These are phyloP conservation scores for Diaporthe capsici DNA, from an alignment of 2,329 filamentous ascomycete species.

Conservation along the genomic window DNA sequence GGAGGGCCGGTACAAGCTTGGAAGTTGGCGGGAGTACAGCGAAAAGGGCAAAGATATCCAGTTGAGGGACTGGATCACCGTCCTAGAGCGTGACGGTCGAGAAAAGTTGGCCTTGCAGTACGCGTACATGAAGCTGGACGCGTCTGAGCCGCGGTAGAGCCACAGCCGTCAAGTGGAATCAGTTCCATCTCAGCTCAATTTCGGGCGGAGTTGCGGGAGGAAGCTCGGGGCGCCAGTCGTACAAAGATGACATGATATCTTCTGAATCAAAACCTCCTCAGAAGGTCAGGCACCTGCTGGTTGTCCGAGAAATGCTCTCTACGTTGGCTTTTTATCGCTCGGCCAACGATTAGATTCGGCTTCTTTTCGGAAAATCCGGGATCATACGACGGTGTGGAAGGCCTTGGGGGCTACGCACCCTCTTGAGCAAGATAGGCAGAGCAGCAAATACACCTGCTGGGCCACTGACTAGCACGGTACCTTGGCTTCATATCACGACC, in stretches of 20 bases:
- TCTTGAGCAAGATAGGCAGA: neutral
- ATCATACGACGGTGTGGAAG: neutral
- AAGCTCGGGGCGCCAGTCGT: neutral
- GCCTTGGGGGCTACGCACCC: neutral
- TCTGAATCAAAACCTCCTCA: neutral
- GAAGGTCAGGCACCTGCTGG: neutral
- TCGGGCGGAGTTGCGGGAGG: neutral
- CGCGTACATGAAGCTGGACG: conserved; percentile 68
- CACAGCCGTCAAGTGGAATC: neutral
- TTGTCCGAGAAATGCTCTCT: neutral
- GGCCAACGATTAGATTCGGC: too few species aligned
- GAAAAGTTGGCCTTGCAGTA: conserved; percentile 74
- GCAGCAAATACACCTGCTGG: neutral
- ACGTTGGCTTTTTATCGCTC: too few species aligned
- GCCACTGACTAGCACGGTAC: neutral
- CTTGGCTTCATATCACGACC: neutral
- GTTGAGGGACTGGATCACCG: conserved; percentile 84
- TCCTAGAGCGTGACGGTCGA: conserved; percentile 83
- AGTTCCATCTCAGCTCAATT: neutral
- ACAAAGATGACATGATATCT: neutral
- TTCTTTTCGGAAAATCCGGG: neutral
- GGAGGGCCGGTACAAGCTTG: conserved; percentile 74
- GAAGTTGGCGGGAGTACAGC: conserved; percentile 84
- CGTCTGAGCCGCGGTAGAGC: conserved; percentile 58
- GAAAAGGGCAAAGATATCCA: conserved; percentile 85